Base-by-base conservation (phyloP, 2,329 filamentous ascomycete genomes). In the Dothideomycetes sp. region DNA sequence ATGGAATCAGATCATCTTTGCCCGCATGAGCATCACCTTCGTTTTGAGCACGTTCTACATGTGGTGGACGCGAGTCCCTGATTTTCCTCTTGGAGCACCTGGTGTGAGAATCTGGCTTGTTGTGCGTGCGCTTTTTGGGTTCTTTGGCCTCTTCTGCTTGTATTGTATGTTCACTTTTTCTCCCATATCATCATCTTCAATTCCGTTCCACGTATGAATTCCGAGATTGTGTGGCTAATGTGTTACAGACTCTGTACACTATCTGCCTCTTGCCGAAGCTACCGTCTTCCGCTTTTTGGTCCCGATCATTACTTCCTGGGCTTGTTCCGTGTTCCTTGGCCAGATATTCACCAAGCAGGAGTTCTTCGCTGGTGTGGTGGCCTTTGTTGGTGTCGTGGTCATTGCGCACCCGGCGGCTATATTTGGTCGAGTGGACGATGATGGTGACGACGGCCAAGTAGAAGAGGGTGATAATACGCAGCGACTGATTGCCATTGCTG, bases 221-320 rank as follows among this genome's bases (percentile, higher is more conserved):
- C n/a, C n/a, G n/a, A n/a, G n/a, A n/a, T n/a, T n/a, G n/a, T n/a
- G n/a, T n/a, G n/a, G n/a, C n/a, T n/a, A n/a, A n/a, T n/a, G n/a
- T n/a, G n/a, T n/a, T n/a, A n/a, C 19, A 38, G 37, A 40, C 31
- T 40, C 37, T 18, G 37, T 40, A 4, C 37, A 40, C 24, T 40
- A 40, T 16, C 31, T 40, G 5, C 37, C 37, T 4, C 37, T 40
- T 12, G 31, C 37, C 12, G 37, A 40, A 16, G 37, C 37, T 10
- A 40, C 37, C 12, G 37, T 40, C 15, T 40, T 40, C 11, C 37
- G 37, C 8, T 40, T 40, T 17, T 14, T 40, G 31, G 37, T 34
- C 4, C 37, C 37, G 5, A 40, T 40, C 19, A 40, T 40, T 10
- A 40, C 37, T 5, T 31, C 37, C 19, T 40, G 37, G 37, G 37